Conservation (phyloP, 2,329 filamentous ascomycete species). For the Volutella citrinella region DNA sequence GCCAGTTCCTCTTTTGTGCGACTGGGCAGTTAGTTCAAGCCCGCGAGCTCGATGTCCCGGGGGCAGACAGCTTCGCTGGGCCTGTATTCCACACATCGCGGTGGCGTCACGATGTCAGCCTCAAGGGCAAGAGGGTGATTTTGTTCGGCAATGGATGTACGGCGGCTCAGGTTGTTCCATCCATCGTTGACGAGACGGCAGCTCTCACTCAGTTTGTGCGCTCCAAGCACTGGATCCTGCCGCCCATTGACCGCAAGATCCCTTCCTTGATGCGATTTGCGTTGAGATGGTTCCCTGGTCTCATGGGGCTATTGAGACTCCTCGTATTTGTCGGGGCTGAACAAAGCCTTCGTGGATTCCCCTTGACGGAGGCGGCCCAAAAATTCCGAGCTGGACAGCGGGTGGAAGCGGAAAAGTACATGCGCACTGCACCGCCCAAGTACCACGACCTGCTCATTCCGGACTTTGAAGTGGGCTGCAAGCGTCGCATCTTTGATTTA, state of each 20-base stretch:
- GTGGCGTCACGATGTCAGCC: constrained; percentile 51
- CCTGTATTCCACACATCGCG: constrained; percentile 52
- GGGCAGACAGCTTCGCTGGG: constrained; percentile 49
- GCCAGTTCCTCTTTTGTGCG: constrained; percentile 37
- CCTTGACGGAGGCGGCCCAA: constrained; percentile 33
- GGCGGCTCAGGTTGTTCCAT: constrained; percentile 50
- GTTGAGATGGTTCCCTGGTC: constrained; percentile 46
- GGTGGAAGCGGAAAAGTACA: constrained; percentile 36
- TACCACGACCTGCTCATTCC: constrained; percentile 62
- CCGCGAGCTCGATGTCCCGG: constrained; percentile 41
- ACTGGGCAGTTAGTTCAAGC: constrained; percentile 33
- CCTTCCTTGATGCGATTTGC: constrained; percentile 26
- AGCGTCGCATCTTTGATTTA: constrained; percentile 59
- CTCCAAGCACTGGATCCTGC: constrained; percentile 41
- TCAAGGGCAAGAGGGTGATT: constrained; percentile 45
- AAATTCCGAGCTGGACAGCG: constrained; percentile 35
- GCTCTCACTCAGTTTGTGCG: constrained; percentile 41
- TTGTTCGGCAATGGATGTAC: constrained; percentile 56
- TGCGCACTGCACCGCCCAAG: constrained; percentile 50
- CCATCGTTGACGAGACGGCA: constrained; percentile 34
- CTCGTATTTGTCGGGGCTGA: constrained; percentile 40
- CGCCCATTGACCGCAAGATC: constrained; percentile 24
- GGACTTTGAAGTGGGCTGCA: constrained; percentile 61
- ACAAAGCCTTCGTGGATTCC: constrained; percentile 34
- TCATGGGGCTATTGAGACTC: constrained; percentile 36